Conservation (phyloP, 345 rosid species). For the Populus tremula region DNA sequence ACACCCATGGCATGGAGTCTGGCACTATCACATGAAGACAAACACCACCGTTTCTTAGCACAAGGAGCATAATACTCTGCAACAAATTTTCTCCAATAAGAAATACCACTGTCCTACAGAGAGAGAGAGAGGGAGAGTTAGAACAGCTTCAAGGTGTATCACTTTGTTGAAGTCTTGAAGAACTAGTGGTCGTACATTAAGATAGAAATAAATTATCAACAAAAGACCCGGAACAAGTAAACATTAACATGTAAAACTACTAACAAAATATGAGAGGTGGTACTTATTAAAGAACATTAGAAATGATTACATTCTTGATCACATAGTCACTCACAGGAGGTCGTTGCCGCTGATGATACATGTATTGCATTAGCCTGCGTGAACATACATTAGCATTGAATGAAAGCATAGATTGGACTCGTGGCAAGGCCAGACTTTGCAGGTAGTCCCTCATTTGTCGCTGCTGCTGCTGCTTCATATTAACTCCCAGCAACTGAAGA, state of each 20-base stretch:
- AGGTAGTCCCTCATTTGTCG: slow-evolving; percentile 11
- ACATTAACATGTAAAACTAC: neutral
- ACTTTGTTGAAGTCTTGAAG: neutral
- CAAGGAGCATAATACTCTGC: too few relatives aligned
- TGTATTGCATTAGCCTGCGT: slow-evolving; percentile 22
- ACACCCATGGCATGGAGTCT: slow-evolving; percentile 26
- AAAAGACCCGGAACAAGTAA: neutral
- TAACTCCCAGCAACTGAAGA: slow-evolving; percentile 2
- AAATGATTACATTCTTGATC: neutral
- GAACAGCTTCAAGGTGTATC: neutral
- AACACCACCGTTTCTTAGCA: slow-evolving; percentile 38
- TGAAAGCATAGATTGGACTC: slow-evolving; percentile 2
- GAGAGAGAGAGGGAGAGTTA: neutral
- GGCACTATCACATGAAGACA: slow-evolving; percentile 30
- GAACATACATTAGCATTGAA: slow-evolving; percentile 16
- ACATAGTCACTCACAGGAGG: slow-evolving; percentile 20
- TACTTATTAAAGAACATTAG: neutral
- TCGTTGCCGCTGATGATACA: slow-evolving; percentile 26
- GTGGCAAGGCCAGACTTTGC: slow-evolving; percentile 8
- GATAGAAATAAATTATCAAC: neutral
- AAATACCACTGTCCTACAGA: slow-evolving; percentile 38
- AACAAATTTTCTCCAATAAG: slow-evolving; percentile 33
- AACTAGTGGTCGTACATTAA: neutral
- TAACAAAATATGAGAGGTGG: neutral
- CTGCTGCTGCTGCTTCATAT: slow-evolving; percentile 14